phyloP scores from a whole-genome alignment of 305 asterid species.

The Fraxinus albicans region DNA sequence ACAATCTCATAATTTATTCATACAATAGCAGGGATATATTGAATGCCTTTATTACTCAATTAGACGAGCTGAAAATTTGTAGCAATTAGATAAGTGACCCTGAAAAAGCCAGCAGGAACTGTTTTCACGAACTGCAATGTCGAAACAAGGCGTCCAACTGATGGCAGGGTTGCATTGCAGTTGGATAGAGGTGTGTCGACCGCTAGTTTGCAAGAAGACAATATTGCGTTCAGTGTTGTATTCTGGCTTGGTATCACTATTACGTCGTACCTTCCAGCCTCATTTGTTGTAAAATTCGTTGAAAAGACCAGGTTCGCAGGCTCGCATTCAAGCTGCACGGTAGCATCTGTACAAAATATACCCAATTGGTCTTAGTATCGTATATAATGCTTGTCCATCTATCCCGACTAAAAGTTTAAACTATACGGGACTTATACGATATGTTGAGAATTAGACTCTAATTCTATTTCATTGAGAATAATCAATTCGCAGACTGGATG shows the following conservation, averaged over 20 bases:
- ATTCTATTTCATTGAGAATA: too few species aligned
- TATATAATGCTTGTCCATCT: not conserved
- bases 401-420: not conserved
- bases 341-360: slow-evolving; percentile 3
- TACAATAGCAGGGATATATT: not conserved
- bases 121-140: not conserved
- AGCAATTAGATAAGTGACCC: not conserved
- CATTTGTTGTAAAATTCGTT: not conserved
- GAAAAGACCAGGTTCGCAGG: slow-evolving; percentile 1
- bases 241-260: not conserved
- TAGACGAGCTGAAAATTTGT: not conserved
- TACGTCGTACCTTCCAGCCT: not conserved
- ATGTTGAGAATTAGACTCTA: not conserved
- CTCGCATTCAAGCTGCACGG: slow-evolving; percentile 26
- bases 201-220: not conserved
- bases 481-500: not conserved
- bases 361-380: not conserved
- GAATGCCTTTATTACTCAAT: not conserved
- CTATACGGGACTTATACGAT: not conserved
- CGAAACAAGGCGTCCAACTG: not conserved
- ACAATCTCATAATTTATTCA: not conserved
- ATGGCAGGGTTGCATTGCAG: not conserved
- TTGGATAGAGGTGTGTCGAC: not conserved
- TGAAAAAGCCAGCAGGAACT: not conserved
- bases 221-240: not conserved